A percentile compares a stretch with the other conserved stretches of the same genome.
These are phyloP conservation scores for Graphilbum sp. DNA, from an alignment of 2,329 filamentous ascomycete genomes.

Conservation along the genomic window DNA sequence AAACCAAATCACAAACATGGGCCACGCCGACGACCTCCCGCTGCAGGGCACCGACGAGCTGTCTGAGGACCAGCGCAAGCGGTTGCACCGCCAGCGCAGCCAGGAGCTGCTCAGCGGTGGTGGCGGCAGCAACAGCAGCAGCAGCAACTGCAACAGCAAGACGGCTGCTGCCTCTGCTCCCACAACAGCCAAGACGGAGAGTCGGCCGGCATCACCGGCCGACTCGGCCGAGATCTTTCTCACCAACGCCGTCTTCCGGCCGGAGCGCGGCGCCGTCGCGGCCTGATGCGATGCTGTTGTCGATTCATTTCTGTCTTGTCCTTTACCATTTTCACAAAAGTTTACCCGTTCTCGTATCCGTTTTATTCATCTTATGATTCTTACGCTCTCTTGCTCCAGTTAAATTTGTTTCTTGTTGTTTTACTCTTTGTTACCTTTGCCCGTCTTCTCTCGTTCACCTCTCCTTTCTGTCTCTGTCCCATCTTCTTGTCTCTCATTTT, in stretches of 20 bases:
- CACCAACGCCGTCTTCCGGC: constrained; percentile 33
- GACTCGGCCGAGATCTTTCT: constrained; percentile 23
- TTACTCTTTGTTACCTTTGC: too few species aligned
- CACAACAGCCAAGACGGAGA: constrained; percentile 10
- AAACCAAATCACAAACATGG: constrained; percentile 34
- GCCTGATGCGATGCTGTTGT: not conserved
- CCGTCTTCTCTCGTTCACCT: too few species aligned
- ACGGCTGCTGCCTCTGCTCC: constrained; percentile 18
- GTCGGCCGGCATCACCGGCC: constrained; percentile 9
- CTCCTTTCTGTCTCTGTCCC: too few species aligned
- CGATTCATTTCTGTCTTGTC: not conserved
- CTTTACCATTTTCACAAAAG: too few species aligned
- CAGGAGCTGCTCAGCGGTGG: constrained; percentile 30
- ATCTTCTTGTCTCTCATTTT: too few species aligned
- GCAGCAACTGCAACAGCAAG: constrained; percentile 10
- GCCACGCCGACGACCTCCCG: constrained; percentile 4
- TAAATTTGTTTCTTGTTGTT: too few species aligned
- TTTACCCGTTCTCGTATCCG: too few species aligned
- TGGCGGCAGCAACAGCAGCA: constrained; percentile 18
- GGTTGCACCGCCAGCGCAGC: constrained; percentile 31
- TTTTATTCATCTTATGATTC: too few species aligned
- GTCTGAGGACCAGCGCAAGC: constrained; percentile 21
- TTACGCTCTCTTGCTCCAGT: too few species aligned
- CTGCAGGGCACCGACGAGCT: constrained; percentile 10
- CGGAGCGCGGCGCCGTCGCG: constrained; percentile 11